Percentiles rank a stretch among this genome's conserved stretches.
These are phyloP conservation scores for Echeveria elegans DNA, from an alignment of 164 flowering plant genomes.

Conservation along the genomic window DNA sequence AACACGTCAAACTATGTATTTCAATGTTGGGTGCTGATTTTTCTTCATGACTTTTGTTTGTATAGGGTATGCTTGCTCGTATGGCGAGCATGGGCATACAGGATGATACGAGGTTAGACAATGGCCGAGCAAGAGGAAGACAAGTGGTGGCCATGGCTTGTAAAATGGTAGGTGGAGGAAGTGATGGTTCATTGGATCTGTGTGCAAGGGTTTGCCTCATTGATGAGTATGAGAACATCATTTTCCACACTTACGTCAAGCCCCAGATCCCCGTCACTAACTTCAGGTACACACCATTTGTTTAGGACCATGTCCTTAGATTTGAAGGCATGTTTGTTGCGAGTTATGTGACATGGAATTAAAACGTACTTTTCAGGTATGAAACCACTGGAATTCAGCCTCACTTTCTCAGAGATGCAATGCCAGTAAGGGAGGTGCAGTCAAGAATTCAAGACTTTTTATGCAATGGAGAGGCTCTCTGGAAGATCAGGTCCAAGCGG, in stretches of 20 bases:
- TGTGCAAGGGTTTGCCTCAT: conserved; percentile 81
- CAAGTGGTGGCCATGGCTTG: conserved; percentile 64
- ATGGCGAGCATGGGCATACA: conserved; percentile 44
- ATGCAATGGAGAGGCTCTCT: conserved; percentile 76
- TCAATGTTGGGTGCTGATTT: background rate
- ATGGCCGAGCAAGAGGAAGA: conserved; percentile 28
- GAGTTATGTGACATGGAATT: background rate
- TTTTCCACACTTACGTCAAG: conserved; percentile 67
- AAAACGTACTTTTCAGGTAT: conserved; percentile 28
- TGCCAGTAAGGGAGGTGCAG: conserved; percentile 58
- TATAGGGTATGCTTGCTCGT: conserved; percentile 20
- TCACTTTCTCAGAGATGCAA: conserved; percentile 64
- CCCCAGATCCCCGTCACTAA: conserved; percentile 69
- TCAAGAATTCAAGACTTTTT: conserved; percentile 69
- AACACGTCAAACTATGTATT: background rate
- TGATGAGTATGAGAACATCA: conserved; percentile 60
- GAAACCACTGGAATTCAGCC: conserved; percentile 78
- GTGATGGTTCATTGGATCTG: conserved; percentile 70
- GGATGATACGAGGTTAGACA: conserved; percentile 31
- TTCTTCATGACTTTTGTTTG: background rate
- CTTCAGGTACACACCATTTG: conserved; percentile 37
- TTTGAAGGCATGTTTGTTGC: background rate
- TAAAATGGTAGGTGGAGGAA: conserved; percentile 94
- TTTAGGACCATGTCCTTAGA: background rate
- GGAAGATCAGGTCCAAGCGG: conserved; percentile 64